These are phyloP conservation scores for Rhynchosporium secalis DNA, from an alignment of 2,329 filamentous ascomycete genomes.

Conservation along the genomic window DNA sequence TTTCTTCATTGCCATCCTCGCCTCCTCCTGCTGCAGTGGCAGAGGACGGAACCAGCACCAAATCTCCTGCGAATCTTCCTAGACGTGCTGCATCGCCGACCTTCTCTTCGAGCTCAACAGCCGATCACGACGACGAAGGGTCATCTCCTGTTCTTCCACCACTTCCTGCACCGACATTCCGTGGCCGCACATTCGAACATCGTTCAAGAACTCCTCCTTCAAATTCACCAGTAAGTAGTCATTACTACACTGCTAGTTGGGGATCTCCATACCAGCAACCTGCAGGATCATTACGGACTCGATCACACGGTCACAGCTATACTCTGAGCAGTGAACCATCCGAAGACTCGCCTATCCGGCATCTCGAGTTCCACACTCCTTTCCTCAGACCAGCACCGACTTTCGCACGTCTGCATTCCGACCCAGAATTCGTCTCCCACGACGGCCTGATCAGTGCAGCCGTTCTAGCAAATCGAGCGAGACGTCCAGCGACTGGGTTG, in stretches of 20 bases:
- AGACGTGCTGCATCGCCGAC: conserved; percentile 54
- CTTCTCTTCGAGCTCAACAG: conserved; percentile 62
- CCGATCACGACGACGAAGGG: conserved; percentile 51
- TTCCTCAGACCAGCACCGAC: conserved; percentile 59
- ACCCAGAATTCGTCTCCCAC: conserved; percentile 42
- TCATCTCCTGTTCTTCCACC: conserved; percentile 60
- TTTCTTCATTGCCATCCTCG: conserved; percentile 44
- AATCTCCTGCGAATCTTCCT: conserved; percentile 16
- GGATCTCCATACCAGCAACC: conserved; percentile 83
- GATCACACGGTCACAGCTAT: conserved; percentile 43
- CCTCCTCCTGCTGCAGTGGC: conserved; percentile 60
- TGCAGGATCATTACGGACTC: conserved; percentile 46
- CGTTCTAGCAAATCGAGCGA: conserved; percentile 62
- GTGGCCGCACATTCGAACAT: conserved; percentile 52
- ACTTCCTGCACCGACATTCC: conserved; percentile 58
- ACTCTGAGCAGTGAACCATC: conserved; percentile 60
- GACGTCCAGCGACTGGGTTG: conserved; percentile 61
- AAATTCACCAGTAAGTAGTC: conserved; percentile 39
- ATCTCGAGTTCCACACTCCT: conserved; percentile 61
- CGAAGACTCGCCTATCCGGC: conserved; percentile 61
- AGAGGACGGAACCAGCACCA: conserved; percentile 52
- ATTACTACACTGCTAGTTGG: conserved; percentile 77
- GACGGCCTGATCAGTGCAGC: conserved; percentile 48
- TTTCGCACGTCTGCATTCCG: conserved; percentile 40
- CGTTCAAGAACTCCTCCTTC: conserved; percentile 52